These are phyloP conservation scores for Hirsutella rhossiliensis DNA, from an alignment of 2,329 filamentous ascomycete genomes.

Conservation along the genomic window DNA sequence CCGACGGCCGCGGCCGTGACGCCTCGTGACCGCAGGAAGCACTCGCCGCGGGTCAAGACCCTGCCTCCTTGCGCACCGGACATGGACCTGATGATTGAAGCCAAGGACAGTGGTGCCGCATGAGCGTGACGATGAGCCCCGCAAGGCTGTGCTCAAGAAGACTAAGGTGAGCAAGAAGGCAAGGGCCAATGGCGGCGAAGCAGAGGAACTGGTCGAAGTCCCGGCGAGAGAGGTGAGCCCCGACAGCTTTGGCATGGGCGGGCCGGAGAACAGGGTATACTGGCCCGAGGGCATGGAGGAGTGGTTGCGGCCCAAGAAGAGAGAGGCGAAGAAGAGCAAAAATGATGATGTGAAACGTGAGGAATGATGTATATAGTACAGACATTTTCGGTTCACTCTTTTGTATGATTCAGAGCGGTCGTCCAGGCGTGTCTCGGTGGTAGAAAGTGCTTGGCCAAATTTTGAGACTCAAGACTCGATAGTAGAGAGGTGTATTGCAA, in stretches of 20 bases:
- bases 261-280: slow-evolving; percentile 68
- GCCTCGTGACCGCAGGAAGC: slow-evolving; percentile 67
- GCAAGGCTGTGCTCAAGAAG: slow-evolving; percentile 27
- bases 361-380: background rate
- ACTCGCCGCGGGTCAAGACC: slow-evolving; percentile 65
- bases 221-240: slow-evolving; percentile 39
- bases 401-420: no score
- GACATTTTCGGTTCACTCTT: no score
- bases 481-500: no score
- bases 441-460: no score
- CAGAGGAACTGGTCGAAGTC: slow-evolving; percentile 23
- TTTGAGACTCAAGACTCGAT: no score
- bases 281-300: slow-evolving; percentile 87
- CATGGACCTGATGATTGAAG: slow-evolving; percentile 98
- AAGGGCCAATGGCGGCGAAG: slow-evolving; percentile 16
- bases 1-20: slow-evolving; percentile 54
- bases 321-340: slow-evolving; percentile 39
- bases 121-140: slow-evolving; percentile 61
- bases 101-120: slow-evolving; percentile 85
- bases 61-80: slow-evolving; percentile 70
- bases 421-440: no score
- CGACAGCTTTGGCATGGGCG: slow-evolving; percentile 77
- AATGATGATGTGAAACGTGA: background rate
- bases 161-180: slow-evolving; percentile 23
- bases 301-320: slow-evolving; percentile 75